phyloP scores from a whole-genome alignment of 73 alveolate genomes.

The Paramecium primaurelia region DNA sequence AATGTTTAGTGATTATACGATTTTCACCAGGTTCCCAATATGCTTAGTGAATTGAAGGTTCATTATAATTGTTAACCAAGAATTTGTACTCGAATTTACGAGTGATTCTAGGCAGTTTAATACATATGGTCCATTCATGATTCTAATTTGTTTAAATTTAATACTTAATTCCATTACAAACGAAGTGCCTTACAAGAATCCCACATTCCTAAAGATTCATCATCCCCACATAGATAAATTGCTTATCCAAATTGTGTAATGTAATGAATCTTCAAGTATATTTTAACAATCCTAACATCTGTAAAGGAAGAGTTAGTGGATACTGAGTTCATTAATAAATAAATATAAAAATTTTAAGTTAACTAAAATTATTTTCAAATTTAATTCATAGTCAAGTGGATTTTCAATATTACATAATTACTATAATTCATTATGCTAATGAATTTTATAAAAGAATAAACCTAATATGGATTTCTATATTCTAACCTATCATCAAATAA shows the following conservation, averaged over 20 bases:
- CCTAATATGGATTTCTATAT: neutral
- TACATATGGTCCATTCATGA: neutral
- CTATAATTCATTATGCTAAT: neutral
- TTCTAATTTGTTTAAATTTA: neutral
- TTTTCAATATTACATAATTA: neutral
- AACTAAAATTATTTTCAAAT: neutral
- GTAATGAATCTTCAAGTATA: conserved; percentile 17
- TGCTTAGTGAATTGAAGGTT: neutral
- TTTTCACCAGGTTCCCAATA: conserved; percentile 39
- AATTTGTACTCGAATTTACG: conserved; percentile 17
- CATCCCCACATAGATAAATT: neutral
- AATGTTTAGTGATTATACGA: neutral
- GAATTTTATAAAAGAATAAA: neutral
- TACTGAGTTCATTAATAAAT: neutral
- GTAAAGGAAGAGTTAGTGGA: neutral
- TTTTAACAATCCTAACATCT: neutral
- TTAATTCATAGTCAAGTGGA: neutral
- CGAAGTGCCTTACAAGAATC: neutral
- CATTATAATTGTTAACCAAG: neutral
- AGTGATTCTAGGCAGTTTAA: neutral
- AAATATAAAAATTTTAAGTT: neutral
- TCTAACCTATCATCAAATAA: neutral
- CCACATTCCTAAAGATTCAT: conserved; percentile 21
- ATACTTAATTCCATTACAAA: conserved; percentile 4
- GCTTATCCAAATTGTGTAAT: neutral